These are phyloP conservation scores for Nidula microcarpa DNA, from an alignment of 768 basidiomycete species.

Conservation along the genomic window DNA sequence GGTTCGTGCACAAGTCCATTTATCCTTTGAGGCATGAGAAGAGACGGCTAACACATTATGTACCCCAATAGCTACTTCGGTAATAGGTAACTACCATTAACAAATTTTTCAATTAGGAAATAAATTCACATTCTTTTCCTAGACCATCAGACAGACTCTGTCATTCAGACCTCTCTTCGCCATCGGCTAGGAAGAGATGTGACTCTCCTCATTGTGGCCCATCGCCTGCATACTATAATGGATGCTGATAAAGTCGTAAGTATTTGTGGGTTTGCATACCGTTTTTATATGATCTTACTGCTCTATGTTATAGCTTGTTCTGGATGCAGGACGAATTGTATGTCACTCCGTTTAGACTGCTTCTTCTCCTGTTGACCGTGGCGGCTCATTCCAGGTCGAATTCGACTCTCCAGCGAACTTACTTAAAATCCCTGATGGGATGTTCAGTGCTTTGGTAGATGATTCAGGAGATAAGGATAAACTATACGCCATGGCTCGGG, in stretches of 20 bases:
- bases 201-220: conserved; percentile 34
- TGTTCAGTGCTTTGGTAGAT: not conserved
- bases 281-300: not conserved
- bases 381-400: not conserved
- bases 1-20: conserved; percentile 24
- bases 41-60: not conserved
- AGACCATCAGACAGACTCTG: not conserved
- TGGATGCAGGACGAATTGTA: conserved; percentile 4
- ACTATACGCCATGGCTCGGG: not conserved
- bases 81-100: not conserved
- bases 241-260: conserved; percentile 54
- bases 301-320: not conserved
- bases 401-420: not conserved
- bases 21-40: conserved; percentile 27
- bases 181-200: not conserved
- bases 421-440: not conserved
- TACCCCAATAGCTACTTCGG: not conserved
- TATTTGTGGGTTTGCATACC: not conserved
- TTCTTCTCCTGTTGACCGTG: not conserved
- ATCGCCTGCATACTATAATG: conserved; percentile 52
- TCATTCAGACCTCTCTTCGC: conserved; percentile 30
- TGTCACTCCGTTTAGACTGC: not conserved
- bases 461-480: not conserved
- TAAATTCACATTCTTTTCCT: not conserved
- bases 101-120: not conserved